Base-by-base conservation (phyloP, 257 asterid species). In the Anisodus tanguticus region DNA sequence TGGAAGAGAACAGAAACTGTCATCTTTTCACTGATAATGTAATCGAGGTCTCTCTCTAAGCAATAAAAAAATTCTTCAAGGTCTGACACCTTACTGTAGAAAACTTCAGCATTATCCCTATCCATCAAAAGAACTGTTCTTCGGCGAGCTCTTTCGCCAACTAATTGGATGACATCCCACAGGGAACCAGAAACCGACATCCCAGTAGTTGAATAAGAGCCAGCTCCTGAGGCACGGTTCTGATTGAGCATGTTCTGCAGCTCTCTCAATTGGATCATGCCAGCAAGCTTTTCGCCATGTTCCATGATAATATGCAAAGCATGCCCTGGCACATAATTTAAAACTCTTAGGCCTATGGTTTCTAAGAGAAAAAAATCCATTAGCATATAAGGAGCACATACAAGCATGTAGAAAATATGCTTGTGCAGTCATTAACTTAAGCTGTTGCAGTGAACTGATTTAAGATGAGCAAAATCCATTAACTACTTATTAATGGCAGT, bases 61-160 rank as follows among this genome's bases (percentile, higher is more conserved):
- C 97, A 92, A 87, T 89, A 89, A 89, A 94, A 96, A 63, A 93
- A 82, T 88, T 96, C 97, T 90, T 93, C 97, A 59, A 94, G 91
- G 81, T 93, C 97, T 77, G 99, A 94, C 85, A 96, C 98, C 89
- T 91, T 96, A 80, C 98, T 96, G 82, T 92, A 95, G 85, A 95
- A 95, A 80, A 95, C 99, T 91, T 95, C 99, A 85, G 97, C 94
- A 89, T 93, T 96, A 72, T 96, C 98, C 87, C 98, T 96, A 87
- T 96, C 99, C 98, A 96, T 96, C 93, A 96, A 83, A 85, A 96
- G 97, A 88, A 96, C 97, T 59, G 98, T 91, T 87, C 87, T 92
- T 63, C 97, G 87, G 51, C 99, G 98, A 69, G 98, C 92, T 90
- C 90, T 92, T 87, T 96, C 98, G 47, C 99, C 99, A 47, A 93